Evolutionary conservation across 1,139 yeast genomes (phyloP).

Genomic region (Blastobotrys buckinghamii): DNA sequence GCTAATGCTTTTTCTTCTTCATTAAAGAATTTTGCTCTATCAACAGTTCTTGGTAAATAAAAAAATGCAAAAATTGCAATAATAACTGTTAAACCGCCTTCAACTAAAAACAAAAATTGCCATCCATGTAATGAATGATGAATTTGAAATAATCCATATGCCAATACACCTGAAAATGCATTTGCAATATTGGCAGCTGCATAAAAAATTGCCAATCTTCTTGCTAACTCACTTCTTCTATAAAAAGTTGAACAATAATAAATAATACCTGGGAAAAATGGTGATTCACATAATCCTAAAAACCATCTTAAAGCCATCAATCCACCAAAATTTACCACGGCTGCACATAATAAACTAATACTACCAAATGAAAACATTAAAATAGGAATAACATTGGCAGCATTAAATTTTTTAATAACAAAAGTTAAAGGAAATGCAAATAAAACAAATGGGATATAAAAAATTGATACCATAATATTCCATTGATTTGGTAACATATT

Average conservation of each 20-base stretch:
- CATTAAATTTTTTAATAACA: constrained; percentile 41
- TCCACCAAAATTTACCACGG: constrained; percentile 33
- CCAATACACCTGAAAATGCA: constrained; percentile 32
- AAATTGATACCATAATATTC: constrained; percentile 50
- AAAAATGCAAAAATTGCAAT: constrained; percentile 37
- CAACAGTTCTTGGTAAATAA: constrained; percentile 47
- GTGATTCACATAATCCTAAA: constrained; percentile 31
- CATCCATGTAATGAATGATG: constrained; percentile 29
- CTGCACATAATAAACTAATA: constrained; percentile 55
- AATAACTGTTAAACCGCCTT: constrained; percentile 33
- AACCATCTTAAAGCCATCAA: constrained; percentile 25
- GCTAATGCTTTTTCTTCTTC: constrained; percentile 25
- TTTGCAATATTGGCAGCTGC: constrained; percentile 38
- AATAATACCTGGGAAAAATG: constrained; percentile 31
- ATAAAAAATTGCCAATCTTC: constrained; percentile 54
- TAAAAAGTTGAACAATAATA: constrained; percentile 32
- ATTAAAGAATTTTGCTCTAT: constrained; percentile 45
- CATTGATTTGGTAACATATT: constrained; percentile 45
- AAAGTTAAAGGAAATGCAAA: constrained; percentile 55
- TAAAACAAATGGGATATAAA: constrained; percentile 58
- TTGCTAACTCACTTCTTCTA: constrained; percentile 33
- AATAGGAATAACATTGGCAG: constrained; percentile 44
- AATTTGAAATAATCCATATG: constrained; percentile 32
- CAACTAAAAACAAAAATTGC: constrained; percentile 36
- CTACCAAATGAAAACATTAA: constrained; percentile 53